Conservation (phyloP, 805 yeast species). For the Cephaloascus albidus region DNA sequence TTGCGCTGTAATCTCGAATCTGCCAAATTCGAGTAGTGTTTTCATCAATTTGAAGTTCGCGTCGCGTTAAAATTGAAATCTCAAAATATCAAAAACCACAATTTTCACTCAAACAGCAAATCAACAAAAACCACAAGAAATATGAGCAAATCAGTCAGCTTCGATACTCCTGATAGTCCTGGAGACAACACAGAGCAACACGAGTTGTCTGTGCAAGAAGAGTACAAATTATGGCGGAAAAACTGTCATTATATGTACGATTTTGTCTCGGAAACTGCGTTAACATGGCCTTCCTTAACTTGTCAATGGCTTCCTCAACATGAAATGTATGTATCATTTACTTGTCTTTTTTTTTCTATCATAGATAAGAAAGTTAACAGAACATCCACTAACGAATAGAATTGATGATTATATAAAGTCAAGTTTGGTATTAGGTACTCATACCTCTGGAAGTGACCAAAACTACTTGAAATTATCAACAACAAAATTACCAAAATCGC, state of each 20-base stretch:
- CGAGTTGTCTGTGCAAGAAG: constrained; percentile 45
- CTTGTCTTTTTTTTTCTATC: too few relatives aligned
- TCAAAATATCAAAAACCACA: too few relatives aligned
- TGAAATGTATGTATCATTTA: neutral
- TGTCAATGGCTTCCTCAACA: constrained; percentile 63
- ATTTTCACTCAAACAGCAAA: neutral
- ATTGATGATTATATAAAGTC: constrained; percentile 27
- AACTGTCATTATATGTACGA: constrained; percentile 79
- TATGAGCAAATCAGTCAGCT: neutral
- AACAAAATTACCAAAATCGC: constrained; percentile 40
- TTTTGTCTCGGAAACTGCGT: constrained; percentile 69
- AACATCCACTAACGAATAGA: constrained; percentile 12
- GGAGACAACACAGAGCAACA: constrained; percentile 10
- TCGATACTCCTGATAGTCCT: neutral
- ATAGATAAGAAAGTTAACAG: constrained; percentile 6
- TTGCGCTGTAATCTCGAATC: too few relatives aligned
- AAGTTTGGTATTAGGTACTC: constrained; percentile 58
- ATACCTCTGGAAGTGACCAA: constrained; percentile 60
- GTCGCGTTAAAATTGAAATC: too few relatives aligned
- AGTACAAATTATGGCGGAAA: constrained; percentile 72
- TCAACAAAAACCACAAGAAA: neutral
- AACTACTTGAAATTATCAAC: constrained; percentile 60
- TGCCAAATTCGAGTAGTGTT: too few relatives aligned
- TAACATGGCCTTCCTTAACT: constrained; percentile 77
- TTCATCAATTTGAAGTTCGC: too few relatives aligned